phyloP scores from a whole-genome alignment of 2,329 filamentous ascomycete species.

The Talaromyces piceae region DNA sequence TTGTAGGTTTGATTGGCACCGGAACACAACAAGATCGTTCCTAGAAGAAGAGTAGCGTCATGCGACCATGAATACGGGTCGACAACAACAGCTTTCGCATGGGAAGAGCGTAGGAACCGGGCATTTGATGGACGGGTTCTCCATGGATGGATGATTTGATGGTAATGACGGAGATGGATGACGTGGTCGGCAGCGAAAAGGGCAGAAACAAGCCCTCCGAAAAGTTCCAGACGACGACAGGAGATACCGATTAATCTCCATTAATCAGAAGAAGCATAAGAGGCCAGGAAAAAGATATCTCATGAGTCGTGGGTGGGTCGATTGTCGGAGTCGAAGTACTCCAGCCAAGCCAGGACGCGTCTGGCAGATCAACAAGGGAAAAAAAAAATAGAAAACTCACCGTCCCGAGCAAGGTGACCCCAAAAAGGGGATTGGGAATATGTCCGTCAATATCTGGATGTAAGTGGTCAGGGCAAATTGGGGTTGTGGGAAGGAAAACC shows the following conservation, averaged over 20 bases:
- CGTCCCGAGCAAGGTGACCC: conserved; percentile 52
- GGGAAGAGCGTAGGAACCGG: conserved; percentile 16
- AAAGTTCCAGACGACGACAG: conserved; percentile 14
- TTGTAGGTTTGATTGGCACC: conserved; percentile 26
- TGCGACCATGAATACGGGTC: conserved; percentile 25
- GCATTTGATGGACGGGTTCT: conserved; percentile 29
- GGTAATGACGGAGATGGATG: conserved; percentile 22
- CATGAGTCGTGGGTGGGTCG: conserved; percentile 28
- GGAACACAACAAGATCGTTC: conserved; percentile 16
- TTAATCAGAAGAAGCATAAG: conserved; percentile 14
- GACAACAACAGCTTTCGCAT: conserved; percentile 18
- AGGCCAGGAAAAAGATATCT: conserved; percentile 16
- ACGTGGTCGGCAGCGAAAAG: conserved; percentile 12
- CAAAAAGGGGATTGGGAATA: conserved; percentile 24
- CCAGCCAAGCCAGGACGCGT: conserved; percentile 27
- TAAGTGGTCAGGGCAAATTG: conserved; percentile 16
- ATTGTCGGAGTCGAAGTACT: conserved; percentile 32
- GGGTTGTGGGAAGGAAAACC: conserved; percentile 23
- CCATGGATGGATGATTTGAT: conserved; percentile 34
- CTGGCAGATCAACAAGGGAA: conserved; percentile 23
- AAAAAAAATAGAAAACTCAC: conserved; percentile 35
- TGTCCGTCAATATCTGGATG: conserved; percentile 16
- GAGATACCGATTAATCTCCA: conserved; percentile 13
- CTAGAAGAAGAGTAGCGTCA: conserved; percentile 20
- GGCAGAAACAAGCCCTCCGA: conserved; percentile 16